Base-by-base conservation (phyloP, 345 rosid species). In the Ricinus communis region DNA sequence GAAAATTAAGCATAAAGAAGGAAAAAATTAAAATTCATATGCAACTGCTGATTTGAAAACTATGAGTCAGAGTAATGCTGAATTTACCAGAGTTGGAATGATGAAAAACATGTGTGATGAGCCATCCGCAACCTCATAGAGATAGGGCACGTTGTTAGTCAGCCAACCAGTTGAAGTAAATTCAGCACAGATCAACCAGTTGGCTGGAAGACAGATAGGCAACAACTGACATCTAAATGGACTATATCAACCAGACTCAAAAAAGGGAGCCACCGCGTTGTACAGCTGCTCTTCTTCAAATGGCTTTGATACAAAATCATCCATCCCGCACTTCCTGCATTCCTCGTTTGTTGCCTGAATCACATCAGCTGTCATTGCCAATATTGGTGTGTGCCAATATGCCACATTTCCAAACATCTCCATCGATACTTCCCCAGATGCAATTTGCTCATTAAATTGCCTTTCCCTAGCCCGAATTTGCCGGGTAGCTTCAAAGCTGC, bases 281-380 rank as follows among this genome's bases (percentile, higher is more conserved):
- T 91, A 94, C 71, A 94, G 96, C 77, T 86, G 87, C 76, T 82
- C 87, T 71, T 88, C 97, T 69, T 87, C 93, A 66, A 93, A 88
- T 15, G 97, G 98, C 80, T 93, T 93, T 1, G 91, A 82, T 22
- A 93, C 94, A 59, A 82, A 88, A 68, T 82, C 94, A 81, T 93
- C 93, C 96, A 93, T 93, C 71, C 97, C 98, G 70, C 93, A 90
- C 75, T 83, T 83, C 74, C 82, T 25, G 74, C 96, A 91, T 70
- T 85, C 76, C 73, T 91, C 96, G 41, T 84, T 82, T 51, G 91
- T 88, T 71, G 88, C 93, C 76, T 88, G 96, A 76, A 82, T 90
- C 64, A 91, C 96, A 71, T 93, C 98, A 63, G 98, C 98, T 40
- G 97, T 91, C 96, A 93, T 91, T 27, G 96, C 96, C 81, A 93